phyloP scores from a whole-genome alignment of 305 asterid species.

The Nicotiana rustica region DNA sequence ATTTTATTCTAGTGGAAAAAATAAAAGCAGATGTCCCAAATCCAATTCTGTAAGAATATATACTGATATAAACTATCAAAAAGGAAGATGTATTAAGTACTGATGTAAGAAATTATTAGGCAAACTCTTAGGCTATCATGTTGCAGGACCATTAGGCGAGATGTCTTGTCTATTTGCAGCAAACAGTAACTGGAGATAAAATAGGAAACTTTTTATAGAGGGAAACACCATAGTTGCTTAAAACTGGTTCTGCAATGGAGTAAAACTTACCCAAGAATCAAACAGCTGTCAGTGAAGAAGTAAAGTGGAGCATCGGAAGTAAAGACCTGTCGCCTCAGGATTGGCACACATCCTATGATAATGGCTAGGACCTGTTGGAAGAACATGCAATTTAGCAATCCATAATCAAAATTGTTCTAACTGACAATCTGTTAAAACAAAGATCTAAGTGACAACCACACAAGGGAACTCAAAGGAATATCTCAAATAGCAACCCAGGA shows the following conservation, averaged over 20 bases:
- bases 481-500: slow-evolving; percentile 4
- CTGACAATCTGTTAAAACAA: background rate
- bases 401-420: slow-evolving; percentile 10
- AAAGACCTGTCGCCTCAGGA: slow-evolving; percentile 77
- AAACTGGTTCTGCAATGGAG: slow-evolving; percentile 39
- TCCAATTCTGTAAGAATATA: slow-evolving; percentile 21
- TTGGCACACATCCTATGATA: slow-evolving; percentile 84
- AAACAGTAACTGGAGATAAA: slow-evolving; percentile 1
- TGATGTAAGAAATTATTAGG: background rate
- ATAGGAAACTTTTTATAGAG: background rate
- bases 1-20: background rate
- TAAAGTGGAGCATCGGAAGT: slow-evolving; percentile 93
- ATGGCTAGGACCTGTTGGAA: slow-evolving; percentile 82
- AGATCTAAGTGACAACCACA: background rate
- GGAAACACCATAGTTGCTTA: background rate
- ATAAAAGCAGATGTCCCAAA: background rate
- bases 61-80: slow-evolving; percentile 1
- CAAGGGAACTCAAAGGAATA: background rate
- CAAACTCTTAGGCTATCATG: background rate
- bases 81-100: slow-evolving; percentile 14
- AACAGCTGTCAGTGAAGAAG: slow-evolving; percentile 97
- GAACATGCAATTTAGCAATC: slow-evolving; percentile 33
- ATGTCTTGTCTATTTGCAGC: slow-evolving; percentile 9
- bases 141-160: slow-evolving; percentile 4
- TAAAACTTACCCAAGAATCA: slow-evolving; percentile 92